Conservation (phyloP, 164 flowering plant genomes). For the Protea cynaroides region DNA sequence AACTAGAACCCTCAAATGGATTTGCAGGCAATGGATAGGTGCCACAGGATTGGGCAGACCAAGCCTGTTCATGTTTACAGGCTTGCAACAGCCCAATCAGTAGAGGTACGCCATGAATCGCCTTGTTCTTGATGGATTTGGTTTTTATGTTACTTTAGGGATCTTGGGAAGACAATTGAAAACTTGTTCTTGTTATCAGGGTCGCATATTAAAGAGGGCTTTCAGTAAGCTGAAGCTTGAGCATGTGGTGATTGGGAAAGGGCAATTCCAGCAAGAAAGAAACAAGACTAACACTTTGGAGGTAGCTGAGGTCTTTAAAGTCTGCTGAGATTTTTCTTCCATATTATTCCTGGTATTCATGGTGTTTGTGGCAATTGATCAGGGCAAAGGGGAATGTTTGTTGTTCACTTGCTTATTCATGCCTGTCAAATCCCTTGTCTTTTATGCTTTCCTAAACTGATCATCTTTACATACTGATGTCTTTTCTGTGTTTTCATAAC, state of each 20-base stretch:
- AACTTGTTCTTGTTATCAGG: constrained; percentile 34
- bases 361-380: too few relatives aligned
- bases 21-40: constrained; percentile 99
- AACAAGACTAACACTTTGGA: constrained; percentile 29
- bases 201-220: constrained; percentile 86
- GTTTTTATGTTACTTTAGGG: not conserved
- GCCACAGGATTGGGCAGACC: constrained; percentile 97
- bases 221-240: constrained; percentile 91
- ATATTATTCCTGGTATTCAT: too few relatives aligned
- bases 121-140: not conserved
- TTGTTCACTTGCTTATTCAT: too few relatives aligned
- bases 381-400: too few relatives aligned
- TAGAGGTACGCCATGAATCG: constrained; percentile 49
- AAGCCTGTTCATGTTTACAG: constrained; percentile 98
- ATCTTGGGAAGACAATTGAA: constrained; percentile 1
- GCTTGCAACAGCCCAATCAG: constrained; percentile 91
- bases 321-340: not conserved
- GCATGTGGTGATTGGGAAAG: constrained; percentile 97
- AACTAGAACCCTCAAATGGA: constrained; percentile 98
- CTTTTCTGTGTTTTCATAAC: too few relatives aligned
- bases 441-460: too few relatives aligned
- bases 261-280: constrained; percentile 82
- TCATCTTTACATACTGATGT: too few relatives aligned
- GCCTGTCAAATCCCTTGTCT: too few relatives aligned
- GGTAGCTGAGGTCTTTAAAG: constrained; percentile 25